Evolutionary conservation across 768 basidiomycete species (phyloP).

Genomic region (Boletus rex-veris): DNA sequence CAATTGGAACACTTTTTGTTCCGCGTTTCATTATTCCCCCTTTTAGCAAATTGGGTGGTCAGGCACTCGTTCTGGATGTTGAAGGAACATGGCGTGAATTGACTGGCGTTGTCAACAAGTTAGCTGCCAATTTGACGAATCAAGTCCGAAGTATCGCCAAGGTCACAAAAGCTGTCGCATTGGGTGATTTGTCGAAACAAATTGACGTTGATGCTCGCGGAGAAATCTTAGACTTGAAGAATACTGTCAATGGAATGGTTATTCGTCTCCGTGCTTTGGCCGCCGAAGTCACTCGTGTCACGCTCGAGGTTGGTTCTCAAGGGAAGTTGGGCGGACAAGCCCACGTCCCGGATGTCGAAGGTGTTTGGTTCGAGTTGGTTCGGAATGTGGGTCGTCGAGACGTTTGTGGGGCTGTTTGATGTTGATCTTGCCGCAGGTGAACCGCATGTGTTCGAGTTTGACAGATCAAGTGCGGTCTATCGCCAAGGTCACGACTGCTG

Average conservation of each 20-base stretch:
- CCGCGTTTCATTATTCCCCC: constrained; percentile 13
- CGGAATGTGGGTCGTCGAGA: constrained; percentile 49
- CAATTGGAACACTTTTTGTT: constrained; percentile 5
- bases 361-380: constrained; percentile 86
- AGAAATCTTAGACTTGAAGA: constrained; percentile 82
- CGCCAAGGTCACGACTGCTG: constrained; percentile 82
- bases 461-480: constrained; percentile 83
- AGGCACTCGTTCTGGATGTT: constrained; percentile 81
- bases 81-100: constrained; percentile 89
- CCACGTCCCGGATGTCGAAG: constrained; percentile 83
- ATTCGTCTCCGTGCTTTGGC: constrained; percentile 59
- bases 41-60: constrained; percentile 72
- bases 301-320: constrained; percentile 82
- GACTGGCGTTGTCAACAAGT: constrained; percentile 78
- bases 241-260: constrained; percentile 54
- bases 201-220: constrained; percentile 90
- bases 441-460: constrained; percentile 76
- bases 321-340: constrained; percentile 89
- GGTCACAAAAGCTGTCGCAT: constrained; percentile 74
- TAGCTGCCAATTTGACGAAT: constrained; percentile 71
- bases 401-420: background rate
- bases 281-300: constrained; percentile 81
- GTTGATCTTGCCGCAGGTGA: constrained; percentile 44
- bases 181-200: constrained; percentile 84
- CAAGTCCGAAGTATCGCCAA: constrained; percentile 56